A percentile compares a stretch with the other conserved stretches of the same genome.
Evolutionary conservation across 176 grass and related monocot species (phyloP).

Genomic region (Microstegium vimineum): DNA sequence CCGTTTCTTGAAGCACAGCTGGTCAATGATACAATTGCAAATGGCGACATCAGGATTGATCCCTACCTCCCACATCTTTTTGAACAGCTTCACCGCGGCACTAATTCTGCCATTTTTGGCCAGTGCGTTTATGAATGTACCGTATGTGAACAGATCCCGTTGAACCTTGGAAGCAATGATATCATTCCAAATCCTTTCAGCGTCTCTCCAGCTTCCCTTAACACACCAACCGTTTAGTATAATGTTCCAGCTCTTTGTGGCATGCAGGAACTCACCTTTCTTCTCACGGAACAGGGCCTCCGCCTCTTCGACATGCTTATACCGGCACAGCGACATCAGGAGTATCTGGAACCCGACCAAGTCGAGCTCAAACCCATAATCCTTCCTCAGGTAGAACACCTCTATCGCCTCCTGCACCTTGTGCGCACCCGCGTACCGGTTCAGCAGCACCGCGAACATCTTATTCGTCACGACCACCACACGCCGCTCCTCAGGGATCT

Average conservation of each 20-base stretch:
- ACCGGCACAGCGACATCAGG: conserved; percentile 62
- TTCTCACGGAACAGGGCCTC: conserved; percentile 67
- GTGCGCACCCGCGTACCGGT: conserved; percentile 55
- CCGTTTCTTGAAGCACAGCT: conserved; percentile 74
- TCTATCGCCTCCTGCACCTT: conserved; percentile 65
- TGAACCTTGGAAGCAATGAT: conserved; percentile 54
- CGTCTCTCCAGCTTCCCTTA: conserved; percentile 52
- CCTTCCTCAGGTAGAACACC: conserved; percentile 56
- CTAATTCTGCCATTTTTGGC: conserved; percentile 54
- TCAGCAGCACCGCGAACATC: conserved; percentile 64
- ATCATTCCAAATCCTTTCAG: conserved; percentile 66
- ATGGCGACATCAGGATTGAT: conserved; percentile 62
- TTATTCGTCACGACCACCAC: conserved; percentile 35
- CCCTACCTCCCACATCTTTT: conserved; percentile 53
- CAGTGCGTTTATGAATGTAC: conserved; percentile 64
- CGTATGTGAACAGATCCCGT: conserved; percentile 56
- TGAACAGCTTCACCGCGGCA: conserved; percentile 50
- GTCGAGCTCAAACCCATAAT: conserved; percentile 56
- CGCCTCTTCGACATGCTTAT: conserved; percentile 74
- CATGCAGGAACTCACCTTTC: conserved; percentile 51
- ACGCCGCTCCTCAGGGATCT: conserved; percentile 27
- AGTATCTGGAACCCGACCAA: conserved; percentile 61
- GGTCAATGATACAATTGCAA: conserved; percentile 69
- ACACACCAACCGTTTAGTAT: conserved; percentile 83
- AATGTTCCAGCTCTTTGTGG: conserved; percentile 77